Conservation (phyloP, 2,329 filamentous ascomycete species). For the Cytospora chrysosperma region DNA sequence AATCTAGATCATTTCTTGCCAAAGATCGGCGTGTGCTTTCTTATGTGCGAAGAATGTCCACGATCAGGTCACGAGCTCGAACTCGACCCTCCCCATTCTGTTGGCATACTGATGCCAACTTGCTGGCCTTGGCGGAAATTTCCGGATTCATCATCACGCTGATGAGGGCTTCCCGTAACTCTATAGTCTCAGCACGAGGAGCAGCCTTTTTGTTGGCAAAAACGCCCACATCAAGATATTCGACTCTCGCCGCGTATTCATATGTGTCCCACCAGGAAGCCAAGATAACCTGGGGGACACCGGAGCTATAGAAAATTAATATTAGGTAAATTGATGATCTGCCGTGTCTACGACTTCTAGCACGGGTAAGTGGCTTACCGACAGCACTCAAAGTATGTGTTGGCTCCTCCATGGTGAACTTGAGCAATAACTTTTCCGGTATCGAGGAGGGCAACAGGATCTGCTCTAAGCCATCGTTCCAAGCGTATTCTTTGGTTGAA, state of each 20-base stretch:
- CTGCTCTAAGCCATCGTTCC: slow-evolving; percentile 10
- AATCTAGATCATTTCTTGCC: no score
- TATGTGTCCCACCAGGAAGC: slow-evolving; percentile 15
- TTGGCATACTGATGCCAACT: not conserved
- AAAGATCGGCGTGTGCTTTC: not conserved
- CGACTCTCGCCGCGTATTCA: slow-evolving; percentile 14
- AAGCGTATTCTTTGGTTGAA: not conserved
- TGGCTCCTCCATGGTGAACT: slow-evolving; percentile 11
- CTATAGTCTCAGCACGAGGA: not conserved
- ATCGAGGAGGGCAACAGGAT: slow-evolving; percentile 9
- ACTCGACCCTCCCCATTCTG: slow-evolving; percentile 8
- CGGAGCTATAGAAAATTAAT: not conserved
- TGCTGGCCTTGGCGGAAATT: not conserved
- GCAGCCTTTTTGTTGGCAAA: slow-evolving; percentile 12
- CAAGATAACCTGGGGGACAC: slow-evolving; percentile 3
- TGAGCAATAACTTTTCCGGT: slow-evolving; percentile 10
- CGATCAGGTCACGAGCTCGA: slow-evolving; percentile 1
- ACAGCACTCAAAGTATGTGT: slow-evolving; percentile 15
- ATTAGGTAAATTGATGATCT: not conserved
- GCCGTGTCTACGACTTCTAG: not conserved
- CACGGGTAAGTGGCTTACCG: not conserved
- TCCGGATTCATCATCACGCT: not conserved
- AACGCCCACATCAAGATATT: slow-evolving; percentile 12
- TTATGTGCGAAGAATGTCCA: not conserved
- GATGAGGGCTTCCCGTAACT: slow-evolving; percentile 2